A percentile compares a stretch with the other conserved stretches of the same genome.
phyloP scores from a whole-genome alignment of 805 yeast genomes.

The Cyberlindnera mycetangii region DNA sequence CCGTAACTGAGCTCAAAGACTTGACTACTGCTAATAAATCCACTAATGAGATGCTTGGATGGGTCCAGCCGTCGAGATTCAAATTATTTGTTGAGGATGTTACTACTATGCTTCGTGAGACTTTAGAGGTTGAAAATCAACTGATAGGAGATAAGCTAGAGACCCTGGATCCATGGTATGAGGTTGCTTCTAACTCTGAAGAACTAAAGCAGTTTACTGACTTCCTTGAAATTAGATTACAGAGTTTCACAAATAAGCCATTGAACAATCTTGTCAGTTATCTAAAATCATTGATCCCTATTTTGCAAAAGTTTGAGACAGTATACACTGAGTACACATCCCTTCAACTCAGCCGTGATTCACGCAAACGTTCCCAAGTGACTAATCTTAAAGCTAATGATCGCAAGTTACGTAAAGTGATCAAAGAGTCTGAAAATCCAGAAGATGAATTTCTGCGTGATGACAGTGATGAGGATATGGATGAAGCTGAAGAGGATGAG shows the following conservation, averaged over 20 bases:
- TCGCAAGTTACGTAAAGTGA: conserved; percentile 12
- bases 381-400: conserved; percentile 20
- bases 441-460: conserved; percentile 17
- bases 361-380: conserved; percentile 20
- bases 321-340: conserved; percentile 15
- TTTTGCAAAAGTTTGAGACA: conserved; percentile 20
- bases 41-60: conserved; percentile 10
- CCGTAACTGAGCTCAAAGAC: conserved; percentile 13
- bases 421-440: conserved; percentile 11
- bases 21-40: conserved; percentile 8
- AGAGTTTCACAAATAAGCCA: conserved; percentile 1
- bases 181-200: conserved; percentile 18
- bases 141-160: neutral
- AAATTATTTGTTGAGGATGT: conserved; percentile 28
- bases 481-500: conserved; percentile 10
- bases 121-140: neutral
- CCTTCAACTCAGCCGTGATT: conserved; percentile 13
- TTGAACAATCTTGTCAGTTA: conserved; percentile 14
- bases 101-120: conserved; percentile 15
- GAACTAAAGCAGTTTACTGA: conserved; percentile 18
- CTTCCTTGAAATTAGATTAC: conserved; percentile 10
- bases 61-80: conserved; percentile 26
- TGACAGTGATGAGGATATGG: conserved; percentile 16
- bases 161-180: conserved; percentile 28
- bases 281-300: conserved; percentile 14